Evolutionary conservation across 2,329 filamentous ascomycete genomes (phyloP), one percentile per base, ranked within the genome.

Genomic region (Aureobasidium subglaciale): DNA sequence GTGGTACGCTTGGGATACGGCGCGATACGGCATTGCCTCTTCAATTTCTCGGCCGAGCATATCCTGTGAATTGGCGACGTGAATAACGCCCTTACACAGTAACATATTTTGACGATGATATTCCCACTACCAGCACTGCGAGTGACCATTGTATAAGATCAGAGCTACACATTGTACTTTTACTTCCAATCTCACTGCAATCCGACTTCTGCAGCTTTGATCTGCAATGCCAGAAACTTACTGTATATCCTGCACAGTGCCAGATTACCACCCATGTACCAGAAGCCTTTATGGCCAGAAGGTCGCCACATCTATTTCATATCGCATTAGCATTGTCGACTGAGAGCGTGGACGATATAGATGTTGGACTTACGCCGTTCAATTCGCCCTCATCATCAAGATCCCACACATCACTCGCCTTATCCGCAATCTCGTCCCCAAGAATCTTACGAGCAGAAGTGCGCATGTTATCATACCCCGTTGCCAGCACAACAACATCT

Each of bases 381-480:
- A 69, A 56, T 57, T 70, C 68, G 11, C 67, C 66, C 59, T 74
- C 71, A 1, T 64, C 63, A 46, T 74, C 70, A n/a, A 75, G 43
- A 46, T 65, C 65, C 65, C 71, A 73, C 9, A 72, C 67, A 55
- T 84, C 81, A 2, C 71, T 71, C 4, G 83, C 75, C 24, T 74
- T 72, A 50, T 82, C 78, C 0, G 81, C 83, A 9, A 87, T 72
- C 16, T 77, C 74, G 27, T 84, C 76, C 0, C 85, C 86, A 54
- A 88, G 75, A 18, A 86, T 78, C 29, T 74, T 73, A n/a, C 80
- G 70, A 1, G 84, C 80, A 18, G 80, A 79, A 0, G 80, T 83
- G 10, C 76, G 74, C 84, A 88, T 89, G 63, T 86, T 87, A 59
- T 84, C 78, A 61, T 85, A 87, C 0, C 81, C 73, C 0, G 73